Evolutionary conservation across 75 land plant genomes (phyloP).

Genomic region (Azolla pinnata): DNA sequence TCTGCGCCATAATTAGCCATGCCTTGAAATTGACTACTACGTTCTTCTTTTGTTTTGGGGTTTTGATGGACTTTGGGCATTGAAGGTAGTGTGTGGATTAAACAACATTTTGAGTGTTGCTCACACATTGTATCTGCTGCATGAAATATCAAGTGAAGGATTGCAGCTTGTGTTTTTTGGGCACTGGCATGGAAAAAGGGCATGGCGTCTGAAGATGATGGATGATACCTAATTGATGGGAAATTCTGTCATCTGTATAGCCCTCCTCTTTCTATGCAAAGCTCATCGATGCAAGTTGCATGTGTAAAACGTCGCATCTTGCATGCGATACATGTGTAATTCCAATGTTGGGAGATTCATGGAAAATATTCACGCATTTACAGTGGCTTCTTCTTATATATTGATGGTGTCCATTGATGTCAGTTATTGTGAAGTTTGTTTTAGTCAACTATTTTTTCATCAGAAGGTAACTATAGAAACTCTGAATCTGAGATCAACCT

Average conservation of each 20-base stretch:
- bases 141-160: background rate
- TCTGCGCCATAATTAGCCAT: background rate
- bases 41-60: conserved; percentile 5
- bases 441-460: too few relatives aligned
- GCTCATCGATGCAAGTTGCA: background rate
- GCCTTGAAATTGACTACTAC: background rate
- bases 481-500: too few relatives aligned
- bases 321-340: background rate
- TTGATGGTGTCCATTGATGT: too few relatives aligned
- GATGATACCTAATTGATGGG: too few relatives aligned
- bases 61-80: conserved; percentile 4
- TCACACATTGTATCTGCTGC: background rate
- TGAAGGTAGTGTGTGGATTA: background rate
- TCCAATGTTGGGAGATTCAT: too few relatives aligned
- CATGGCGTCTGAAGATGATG: background rate
- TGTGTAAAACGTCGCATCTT: background rate
- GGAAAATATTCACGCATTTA: too few relatives aligned
- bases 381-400: too few relatives aligned
- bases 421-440: too few relatives aligned
- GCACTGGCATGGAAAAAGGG: background rate
- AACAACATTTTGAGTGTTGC: background rate
- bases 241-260: background rate
- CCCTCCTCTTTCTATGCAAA: background rate
- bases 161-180: background rate
- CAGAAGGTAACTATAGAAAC: too few relatives aligned